These are phyloP conservation scores for Candida labiduridarum DNA, from an alignment of 1,139 yeast species.

Conservation along the genomic window DNA sequence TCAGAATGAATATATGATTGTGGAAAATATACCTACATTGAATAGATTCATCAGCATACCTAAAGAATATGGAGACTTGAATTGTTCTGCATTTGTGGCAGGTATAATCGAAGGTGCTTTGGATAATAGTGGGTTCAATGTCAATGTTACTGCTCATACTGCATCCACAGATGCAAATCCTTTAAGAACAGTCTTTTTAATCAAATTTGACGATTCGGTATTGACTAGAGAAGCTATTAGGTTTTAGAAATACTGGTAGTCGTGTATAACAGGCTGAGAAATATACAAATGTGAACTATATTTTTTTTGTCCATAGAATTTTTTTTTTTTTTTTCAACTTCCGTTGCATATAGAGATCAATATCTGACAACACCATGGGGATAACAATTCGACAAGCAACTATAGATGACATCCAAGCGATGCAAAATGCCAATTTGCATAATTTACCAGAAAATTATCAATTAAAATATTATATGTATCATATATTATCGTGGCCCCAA, in stretches of 20 bases:
- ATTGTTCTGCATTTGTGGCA: conserved; percentile 85
- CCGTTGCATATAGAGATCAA: not conserved
- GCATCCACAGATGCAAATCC: conserved; percentile 69
- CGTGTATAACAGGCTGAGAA: conserved; percentile 2
- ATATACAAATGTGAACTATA: too few species aligned
- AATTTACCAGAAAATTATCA: conserved; percentile 95
- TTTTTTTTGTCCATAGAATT: not conserved
- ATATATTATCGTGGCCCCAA: conserved; percentile 95
- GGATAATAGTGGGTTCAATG: conserved; percentile 78
- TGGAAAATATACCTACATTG: conserved; percentile 78
- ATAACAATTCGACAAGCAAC: conserved; percentile 90
- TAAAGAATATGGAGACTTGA: conserved; percentile 74
- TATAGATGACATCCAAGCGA: conserved; percentile 83
- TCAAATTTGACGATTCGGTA: conserved; percentile 69
- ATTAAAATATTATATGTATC: conserved; percentile 91
- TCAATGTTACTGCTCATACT: conserved; percentile 86
- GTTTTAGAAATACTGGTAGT: not conserved
- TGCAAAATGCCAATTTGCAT: conserved; percentile 93
- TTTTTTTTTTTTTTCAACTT: not conserved
- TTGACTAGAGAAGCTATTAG: conserved; percentile 53
- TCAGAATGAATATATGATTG: conserved; percentile 81
- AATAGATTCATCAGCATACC: conserved; percentile 81
- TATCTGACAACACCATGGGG: conserved; percentile 53
- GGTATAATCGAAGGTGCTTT: conserved; percentile 91
- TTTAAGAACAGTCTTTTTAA: conserved; percentile 77